A percentile compares a stretch with the other conserved stretches of the same genome.
Evolutionary conservation across 2,329 filamentous ascomycete genomes (phyloP).

Genomic region (Chaetoscypha palmicola): DNA sequence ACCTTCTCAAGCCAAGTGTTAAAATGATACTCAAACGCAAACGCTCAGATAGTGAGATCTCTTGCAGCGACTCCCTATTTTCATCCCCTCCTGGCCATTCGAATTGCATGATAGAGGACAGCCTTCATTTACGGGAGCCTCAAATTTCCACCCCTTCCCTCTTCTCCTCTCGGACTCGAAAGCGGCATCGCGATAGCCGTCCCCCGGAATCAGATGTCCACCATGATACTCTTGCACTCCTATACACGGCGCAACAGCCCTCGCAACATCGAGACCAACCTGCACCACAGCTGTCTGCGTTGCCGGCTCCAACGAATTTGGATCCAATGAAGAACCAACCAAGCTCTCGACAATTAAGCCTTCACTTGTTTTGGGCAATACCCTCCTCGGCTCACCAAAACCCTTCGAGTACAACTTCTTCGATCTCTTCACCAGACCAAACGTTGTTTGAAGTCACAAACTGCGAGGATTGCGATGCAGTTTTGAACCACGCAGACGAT

Average conservation of each 20-base stretch:
- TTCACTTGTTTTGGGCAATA: slow-evolving; percentile 53
- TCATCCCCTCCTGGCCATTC: slow-evolving; percentile 31
- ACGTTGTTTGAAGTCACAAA: slow-evolving; percentile 29
- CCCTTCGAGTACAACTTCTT: slow-evolving; percentile 18
- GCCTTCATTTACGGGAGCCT: slow-evolving; percentile 27
- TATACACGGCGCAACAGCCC: slow-evolving; percentile 49
- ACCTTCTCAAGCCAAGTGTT: too few relatives aligned
- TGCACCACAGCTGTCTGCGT: slow-evolving; percentile 15
- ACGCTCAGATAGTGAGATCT: slow-evolving; percentile 52
- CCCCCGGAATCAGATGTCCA: slow-evolving; percentile 45
- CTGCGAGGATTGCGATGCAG: slow-evolving; percentile 49
- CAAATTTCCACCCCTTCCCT: slow-evolving; percentile 35
- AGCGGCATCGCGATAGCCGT: slow-evolving; percentile 52
- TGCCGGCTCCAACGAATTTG: slow-evolving; percentile 14
- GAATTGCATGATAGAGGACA: slow-evolving; percentile 32
- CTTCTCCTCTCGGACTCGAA: slow-evolving; percentile 51
- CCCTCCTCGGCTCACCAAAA: slow-evolving; percentile 27
- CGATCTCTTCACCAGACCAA: slow-evolving; percentile 8
- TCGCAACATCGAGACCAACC: slow-evolving; percentile 23
- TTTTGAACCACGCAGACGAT: slow-evolving; percentile 21
- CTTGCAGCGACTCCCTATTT: slow-evolving; percentile 39
- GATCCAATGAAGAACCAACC: slow-evolving; percentile 12
- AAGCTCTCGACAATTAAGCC: slow-evolving; percentile 39
- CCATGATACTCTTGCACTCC: slow-evolving; percentile 44
- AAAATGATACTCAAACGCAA: slow-evolving; percentile 56